These are phyloP conservation scores for Aspergillus sp. DNA, from an alignment of 2,329 filamentous ascomycete species.

Conservation along the genomic window DNA sequence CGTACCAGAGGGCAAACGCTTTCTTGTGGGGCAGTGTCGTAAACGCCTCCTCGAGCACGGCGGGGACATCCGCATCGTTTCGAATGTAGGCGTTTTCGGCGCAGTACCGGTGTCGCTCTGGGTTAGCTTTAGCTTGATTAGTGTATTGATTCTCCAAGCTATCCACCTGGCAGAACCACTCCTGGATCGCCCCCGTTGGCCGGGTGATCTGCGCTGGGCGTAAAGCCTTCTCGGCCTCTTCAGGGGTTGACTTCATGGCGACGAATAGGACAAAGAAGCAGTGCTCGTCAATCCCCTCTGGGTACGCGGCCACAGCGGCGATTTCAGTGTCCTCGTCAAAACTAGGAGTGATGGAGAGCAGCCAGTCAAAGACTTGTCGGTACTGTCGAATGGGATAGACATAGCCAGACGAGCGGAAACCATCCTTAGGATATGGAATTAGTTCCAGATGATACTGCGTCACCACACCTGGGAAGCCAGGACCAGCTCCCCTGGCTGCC, in stretches of 20 bases:
- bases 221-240: conserved; percentile 21
- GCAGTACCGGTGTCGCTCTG: conserved; percentile 52
- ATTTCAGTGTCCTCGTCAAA: conserved; percentile 29
- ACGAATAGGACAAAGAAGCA: conserved; percentile 21
- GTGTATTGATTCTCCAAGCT: conserved; percentile 38
- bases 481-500: conserved; percentile 53
- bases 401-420: conserved; percentile 44
- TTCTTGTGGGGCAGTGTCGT: conserved; percentile 51
- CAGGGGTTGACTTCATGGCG: conserved; percentile 17
- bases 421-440: conserved; percentile 22
- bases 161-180: conserved; percentile 41
- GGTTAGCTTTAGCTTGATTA: conserved; percentile 51
- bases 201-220: conserved; percentile 30
- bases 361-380: conserved; percentile 51
- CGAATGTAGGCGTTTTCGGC: conserved; percentile 55
- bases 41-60: conserved; percentile 51
- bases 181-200: conserved; percentile 41
- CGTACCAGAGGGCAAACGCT: conserved; percentile 53
- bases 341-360: conserved; percentile 28
- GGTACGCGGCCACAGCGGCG: conserved; percentile 32
- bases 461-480: conserved; percentile 54
- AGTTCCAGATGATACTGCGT: conserved; percentile 54
- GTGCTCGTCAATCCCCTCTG: conserved; percentile 37
- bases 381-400: conserved; percentile 52
- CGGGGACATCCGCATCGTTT: conserved; percentile 50